Evolutionary conservation across 257 asterid species (phyloP).

Genomic region (Solanum medicagineum): DNA sequence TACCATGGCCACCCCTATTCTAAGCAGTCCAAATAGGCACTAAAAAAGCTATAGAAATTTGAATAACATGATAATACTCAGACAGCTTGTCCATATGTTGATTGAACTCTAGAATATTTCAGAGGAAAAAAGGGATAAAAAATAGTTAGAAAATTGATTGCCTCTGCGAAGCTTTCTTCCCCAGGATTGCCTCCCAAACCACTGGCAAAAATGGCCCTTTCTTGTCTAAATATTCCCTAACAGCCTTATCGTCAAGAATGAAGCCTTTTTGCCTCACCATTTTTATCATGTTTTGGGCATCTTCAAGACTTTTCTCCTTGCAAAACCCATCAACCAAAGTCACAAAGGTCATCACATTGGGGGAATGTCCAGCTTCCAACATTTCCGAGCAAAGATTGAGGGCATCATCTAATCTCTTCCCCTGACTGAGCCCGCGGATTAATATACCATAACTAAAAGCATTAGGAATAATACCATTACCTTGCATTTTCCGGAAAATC

Average conservation of each 20-base stretch:
- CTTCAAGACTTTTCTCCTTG: constrained; percentile 60
- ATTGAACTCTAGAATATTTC: background rate
- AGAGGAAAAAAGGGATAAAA: background rate
- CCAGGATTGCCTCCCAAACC: constrained; percentile 87
- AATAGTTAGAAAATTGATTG: constrained; percentile 19
- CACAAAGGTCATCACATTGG: constrained; percentile 44
- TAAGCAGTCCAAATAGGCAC: background rate
- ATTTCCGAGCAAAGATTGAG: constrained; percentile 36
- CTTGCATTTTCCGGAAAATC: constrained; percentile 66
- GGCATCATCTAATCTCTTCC: constrained; percentile 57
- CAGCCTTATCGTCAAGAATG: constrained; percentile 47
- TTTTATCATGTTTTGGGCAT: constrained; percentile 36
- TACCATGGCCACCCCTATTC: too few species aligned
- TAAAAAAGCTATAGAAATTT: background rate
- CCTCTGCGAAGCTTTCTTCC: constrained; percentile 47
- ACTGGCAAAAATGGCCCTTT: constrained; percentile 66
- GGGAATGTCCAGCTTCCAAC: constrained; percentile 68
- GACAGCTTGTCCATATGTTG: background rate
- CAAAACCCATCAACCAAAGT: constrained; percentile 58
- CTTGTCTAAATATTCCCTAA: constrained; percentile 60
- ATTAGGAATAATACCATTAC: constrained; percentile 51
- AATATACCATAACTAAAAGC: constrained; percentile 45
- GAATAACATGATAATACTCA: background rate
- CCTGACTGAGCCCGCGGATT: constrained; percentile 45
- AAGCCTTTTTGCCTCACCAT: constrained; percentile 53